Percentiles rank a stretch among this genome's conserved stretches.
phyloP scores from a whole-genome alignment of 2,329 filamentous ascomycete species.

The Arthroderma sp. region DNA sequence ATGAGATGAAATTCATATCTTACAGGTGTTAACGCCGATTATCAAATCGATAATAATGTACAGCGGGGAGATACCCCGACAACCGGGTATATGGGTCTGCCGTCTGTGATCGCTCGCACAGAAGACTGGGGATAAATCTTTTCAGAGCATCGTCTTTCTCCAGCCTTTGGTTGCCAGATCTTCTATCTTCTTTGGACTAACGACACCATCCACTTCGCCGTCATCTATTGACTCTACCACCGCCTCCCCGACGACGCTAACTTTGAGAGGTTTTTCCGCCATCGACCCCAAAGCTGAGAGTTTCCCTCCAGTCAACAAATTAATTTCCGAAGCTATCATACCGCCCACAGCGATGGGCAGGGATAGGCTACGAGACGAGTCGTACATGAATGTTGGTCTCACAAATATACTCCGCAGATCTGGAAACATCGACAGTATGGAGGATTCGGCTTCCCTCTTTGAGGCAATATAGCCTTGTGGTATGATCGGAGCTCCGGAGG shows the following conservation, averaged over 20 bases:
- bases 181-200: slow-evolving; percentile 72
- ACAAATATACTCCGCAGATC: slow-evolving; percentile 69
- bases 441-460: slow-evolving; percentile 77
- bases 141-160: slow-evolving; percentile 78
- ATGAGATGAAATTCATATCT: slow-evolving; percentile 6
- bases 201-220: slow-evolving; percentile 56
- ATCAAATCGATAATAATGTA: slow-evolving; percentile 9
- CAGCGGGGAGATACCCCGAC: not conserved
- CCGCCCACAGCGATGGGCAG: slow-evolving; percentile 71
- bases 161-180: slow-evolving; percentile 68
- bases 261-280: slow-evolving; percentile 75
- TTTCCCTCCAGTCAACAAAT: slow-evolving; percentile 62
- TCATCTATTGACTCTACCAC: slow-evolving; percentile 78
- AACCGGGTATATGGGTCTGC: not conserved
- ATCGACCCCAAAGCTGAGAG: slow-evolving; percentile 72
- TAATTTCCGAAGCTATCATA: slow-evolving; percentile 62
- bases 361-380: slow-evolving; percentile 67
- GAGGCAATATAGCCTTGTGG: slow-evolving; percentile 78
- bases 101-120: not conserved
- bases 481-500: slow-evolving; percentile 71
- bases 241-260: slow-evolving; percentile 75
- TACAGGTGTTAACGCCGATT: slow-evolving; percentile 6
- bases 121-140: not conserved
- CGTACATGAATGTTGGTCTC: slow-evolving; percentile 79
- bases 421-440: slow-evolving; percentile 61